Base-by-base conservation (phyloP, 176 grass and related monocot genomes). In the Oryza australiensis region DNA sequence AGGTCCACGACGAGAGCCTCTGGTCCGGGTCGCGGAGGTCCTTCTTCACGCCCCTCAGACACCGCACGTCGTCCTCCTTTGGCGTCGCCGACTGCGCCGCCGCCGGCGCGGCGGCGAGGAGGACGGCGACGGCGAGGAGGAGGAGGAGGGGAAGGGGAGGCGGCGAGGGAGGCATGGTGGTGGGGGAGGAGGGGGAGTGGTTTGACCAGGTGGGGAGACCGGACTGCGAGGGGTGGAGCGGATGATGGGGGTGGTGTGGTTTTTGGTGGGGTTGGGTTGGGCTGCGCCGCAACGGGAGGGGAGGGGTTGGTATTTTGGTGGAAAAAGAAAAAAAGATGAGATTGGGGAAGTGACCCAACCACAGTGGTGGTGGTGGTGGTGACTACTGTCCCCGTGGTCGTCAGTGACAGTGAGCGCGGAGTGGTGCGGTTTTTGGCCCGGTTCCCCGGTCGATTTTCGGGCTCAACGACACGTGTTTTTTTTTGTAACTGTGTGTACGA, bases 31-130 rank as follows among this genome's bases (percentile, higher is more conserved):
- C 86, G 15, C 0, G 0, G 26, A 98, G 87, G 9, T 23, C 73
- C 0, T 0, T 2, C 64, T 80, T 85, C 16, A 98, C 77, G 38
- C 84, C 92, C 9, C 57, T 26, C 22, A 98, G 92, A 79, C 95
- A 98, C 42, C 74, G 80, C 24, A 77, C 46, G 76, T 93, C 88
- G 86, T 95, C 92, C 85, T 98, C 88, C 67, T 66, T 49, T 40
- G 68, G 48, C 59, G n/a, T 18, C 79, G 28, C n/a, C 24, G 70
- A 43, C 23, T 45, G 76, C 29, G 60, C 18, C 13, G 20, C 60
- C 75, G 64, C 18, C 26, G 81, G 46, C 26, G 68, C 48, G 9
- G 81, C 71, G 16, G 48, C 14, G 6, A 33, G 71, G 20, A 35
- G 37, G 40, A 48, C 41, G 34, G 40, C 55, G 11, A 63, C 62